Conservation (phyloP, 805 yeast species). For the Candida xyloterini region DNA sequence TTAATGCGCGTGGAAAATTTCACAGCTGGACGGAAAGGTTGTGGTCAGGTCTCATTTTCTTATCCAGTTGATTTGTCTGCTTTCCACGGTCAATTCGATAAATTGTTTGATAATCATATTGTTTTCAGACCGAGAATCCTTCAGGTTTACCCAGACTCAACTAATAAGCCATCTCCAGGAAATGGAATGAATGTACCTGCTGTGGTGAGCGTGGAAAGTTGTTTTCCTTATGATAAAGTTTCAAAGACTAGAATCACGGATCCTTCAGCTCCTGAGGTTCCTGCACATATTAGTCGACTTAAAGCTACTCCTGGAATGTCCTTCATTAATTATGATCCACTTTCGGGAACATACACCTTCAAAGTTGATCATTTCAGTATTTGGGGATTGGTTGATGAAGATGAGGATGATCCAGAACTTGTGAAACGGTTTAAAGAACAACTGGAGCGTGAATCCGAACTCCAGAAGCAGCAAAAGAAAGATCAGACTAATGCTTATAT, state of each 20-base stretch:
- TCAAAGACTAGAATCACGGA: conserved; percentile 28
- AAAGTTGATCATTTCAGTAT: conserved; percentile 87
- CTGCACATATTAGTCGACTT: conserved; percentile 48
- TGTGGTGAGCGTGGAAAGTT: conserved; percentile 60
- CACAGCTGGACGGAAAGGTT: conserved; percentile 63
- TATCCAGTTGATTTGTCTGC: conserved; percentile 66
- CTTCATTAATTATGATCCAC: conserved; percentile 75
- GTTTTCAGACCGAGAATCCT: conserved; percentile 50
- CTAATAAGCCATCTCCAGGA: conserved; percentile 57
- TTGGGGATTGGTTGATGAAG: conserved; percentile 84
- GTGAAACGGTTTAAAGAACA: conserved; percentile 30
- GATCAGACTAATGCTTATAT: conserved; percentile 21
- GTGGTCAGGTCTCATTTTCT: conserved; percentile 64
- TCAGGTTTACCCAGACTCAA: conserved; percentile 59
- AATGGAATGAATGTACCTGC: conserved; percentile 76
- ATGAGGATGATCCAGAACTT: conserved; percentile 50
- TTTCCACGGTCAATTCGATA: conserved; percentile 41
- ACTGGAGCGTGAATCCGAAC: conserved; percentile 20
- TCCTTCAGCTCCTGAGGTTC: conserved; percentile 39
- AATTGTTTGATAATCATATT: conserved; percentile 41
- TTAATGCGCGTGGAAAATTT: conserved; percentile 58
- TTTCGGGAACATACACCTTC: conserved; percentile 73
- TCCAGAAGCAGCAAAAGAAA: conserved; percentile 20
- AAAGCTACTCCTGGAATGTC: conserved; percentile 65
- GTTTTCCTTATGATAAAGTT: conserved; percentile 43